These are phyloP conservation scores for Aquilaria agallochum DNA, from an alignment of 441 rosid genomes.

Conservation along the genomic window DNA sequence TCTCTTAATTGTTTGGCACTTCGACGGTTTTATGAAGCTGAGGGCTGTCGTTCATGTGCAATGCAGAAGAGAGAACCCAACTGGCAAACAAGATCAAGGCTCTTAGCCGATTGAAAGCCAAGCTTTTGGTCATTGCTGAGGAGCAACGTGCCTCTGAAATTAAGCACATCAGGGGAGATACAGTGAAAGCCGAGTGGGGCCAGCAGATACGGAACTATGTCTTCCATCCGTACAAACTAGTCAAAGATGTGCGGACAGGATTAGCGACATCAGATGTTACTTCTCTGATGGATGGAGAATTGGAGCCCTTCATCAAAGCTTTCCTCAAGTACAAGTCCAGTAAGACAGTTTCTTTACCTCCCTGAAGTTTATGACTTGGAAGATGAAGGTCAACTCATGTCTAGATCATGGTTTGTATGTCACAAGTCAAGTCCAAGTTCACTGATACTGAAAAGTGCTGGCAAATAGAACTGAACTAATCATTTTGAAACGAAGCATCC, in stretches of 20 bases:
- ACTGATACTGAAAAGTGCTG: too few species aligned
- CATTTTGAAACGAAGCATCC: too few species aligned
- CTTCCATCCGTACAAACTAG: conserved; percentile 95
- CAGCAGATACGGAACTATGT: conserved; percentile 92
- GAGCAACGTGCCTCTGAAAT: conserved; percentile 91
- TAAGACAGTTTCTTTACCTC: conserved; percentile 30
- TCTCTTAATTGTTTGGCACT: not conserved
- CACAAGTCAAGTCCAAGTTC: too few species aligned
- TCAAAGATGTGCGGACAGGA: conserved; percentile 81
- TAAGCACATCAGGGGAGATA: conserved; percentile 93
- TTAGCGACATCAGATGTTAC: conserved; percentile 73
- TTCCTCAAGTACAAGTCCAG: conserved; percentile 80
- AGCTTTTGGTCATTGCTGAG: conserved; percentile 79
- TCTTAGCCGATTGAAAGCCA: conserved; percentile 73
- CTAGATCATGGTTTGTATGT: too few species aligned
- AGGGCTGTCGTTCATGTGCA: not conserved
- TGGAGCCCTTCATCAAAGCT: conserved; percentile 83
- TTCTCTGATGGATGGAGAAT: conserved; percentile 95
- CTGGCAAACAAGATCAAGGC: conserved; percentile 85
- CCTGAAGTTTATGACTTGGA: not conserved
- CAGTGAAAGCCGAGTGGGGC: conserved; percentile 97
- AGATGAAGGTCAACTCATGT: too few species aligned
- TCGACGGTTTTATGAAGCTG: not conserved
- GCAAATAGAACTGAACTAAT: too few species aligned
- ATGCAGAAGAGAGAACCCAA: conserved; percentile 90